Evolutionary conservation across 805 yeast genomes (phyloP), one percentile per base, ranked within the genome.

Genomic region (Wickerhamomyces kurtzmanii): DNA sequence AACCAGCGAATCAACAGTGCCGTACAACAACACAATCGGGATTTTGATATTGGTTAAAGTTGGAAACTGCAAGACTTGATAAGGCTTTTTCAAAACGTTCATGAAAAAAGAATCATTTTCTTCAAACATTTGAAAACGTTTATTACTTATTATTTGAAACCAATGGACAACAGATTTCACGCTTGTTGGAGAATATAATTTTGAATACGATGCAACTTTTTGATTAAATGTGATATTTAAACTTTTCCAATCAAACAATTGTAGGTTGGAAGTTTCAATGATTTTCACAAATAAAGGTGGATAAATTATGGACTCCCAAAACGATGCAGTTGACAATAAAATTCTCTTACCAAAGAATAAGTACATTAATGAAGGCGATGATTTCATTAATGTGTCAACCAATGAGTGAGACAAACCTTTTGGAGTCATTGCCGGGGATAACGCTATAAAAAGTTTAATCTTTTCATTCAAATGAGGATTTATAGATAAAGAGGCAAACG

Each of bases 401-500:
- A 89, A 58, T 44, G 72, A 68, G 39, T 87, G 81, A 37, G 77
- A 73, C 15, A 87, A 59, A 2, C 95, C 91, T 23, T 71, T 77
- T 1, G 97, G 97, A 0, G 94, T 81, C 67, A 91, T 79, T 1
- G 96, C 96, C 0, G 97, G 97, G 1, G 95, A 82, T 23, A 87
- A 67, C 3, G 94, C 96, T 31, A 87, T 71, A 38, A 87, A 76
- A 24, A 52, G 51, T 8, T 61, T 56, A 22, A 74, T 59, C 38
- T 68, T 62, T 8, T 55, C 40, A 51, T 83, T 85, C 34, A 87
- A 59, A 4, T 62, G 59, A 4, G 79, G 73, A 45, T 75, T 74
- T 8, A 78, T 46, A 0, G 93, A 71, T n/a, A 85, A 59, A 9
- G 94, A 69, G 0, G 95, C 96, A 49, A 87, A 77, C 21, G 87